Evolutionary conservation across 768 basidiomycete species (phyloP).

Genomic region (Dentipellis fragilis): DNA sequence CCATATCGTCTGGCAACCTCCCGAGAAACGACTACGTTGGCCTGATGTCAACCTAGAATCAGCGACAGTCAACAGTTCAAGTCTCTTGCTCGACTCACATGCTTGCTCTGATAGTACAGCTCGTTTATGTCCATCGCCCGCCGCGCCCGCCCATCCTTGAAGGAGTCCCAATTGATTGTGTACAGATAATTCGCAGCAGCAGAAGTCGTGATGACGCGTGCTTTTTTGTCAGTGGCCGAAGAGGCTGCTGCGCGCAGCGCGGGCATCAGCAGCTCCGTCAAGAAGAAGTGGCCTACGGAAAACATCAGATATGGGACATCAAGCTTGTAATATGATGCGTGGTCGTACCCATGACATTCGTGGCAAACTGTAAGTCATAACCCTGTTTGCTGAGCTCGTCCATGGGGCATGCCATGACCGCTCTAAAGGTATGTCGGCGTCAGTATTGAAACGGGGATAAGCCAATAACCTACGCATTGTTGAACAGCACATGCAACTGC

Average conservation of each 20-base stretch:
- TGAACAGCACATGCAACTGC: conserved; percentile 1
- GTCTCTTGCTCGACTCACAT: background rate
- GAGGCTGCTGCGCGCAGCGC: conserved; percentile 12
- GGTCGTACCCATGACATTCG: conserved; percentile 10
- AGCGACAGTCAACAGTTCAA: background rate
- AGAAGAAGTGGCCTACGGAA: conserved; percentile 18
- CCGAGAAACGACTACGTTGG: conserved; percentile 17
- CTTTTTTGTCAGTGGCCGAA: conserved; percentile 4
- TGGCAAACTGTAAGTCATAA: conserved; percentile 14
- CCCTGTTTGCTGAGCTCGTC: conserved; percentile 8
- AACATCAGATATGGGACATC: no score
- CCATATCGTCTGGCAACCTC: conserved; percentile 18
- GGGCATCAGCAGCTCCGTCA: conserved; percentile 18
- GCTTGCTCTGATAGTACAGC: conserved; percentile 8
- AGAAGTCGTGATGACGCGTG: conserved; percentile 19
- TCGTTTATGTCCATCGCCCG: background rate
- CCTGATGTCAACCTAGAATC: background rate
- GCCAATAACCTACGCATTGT: background rate
- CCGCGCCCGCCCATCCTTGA: background rate
- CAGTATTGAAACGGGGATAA: conserved; percentile 21
- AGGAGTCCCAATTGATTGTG: background rate
- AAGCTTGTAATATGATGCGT: background rate
- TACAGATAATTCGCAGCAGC: background rate
- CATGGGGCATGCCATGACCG: conserved; percentile 5
- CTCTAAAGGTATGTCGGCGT: background rate